These are phyloP conservation scores for Guyanaporus albipodus DNA, from an alignment of 768 basidiomycete species.

Conservation along the genomic window DNA sequence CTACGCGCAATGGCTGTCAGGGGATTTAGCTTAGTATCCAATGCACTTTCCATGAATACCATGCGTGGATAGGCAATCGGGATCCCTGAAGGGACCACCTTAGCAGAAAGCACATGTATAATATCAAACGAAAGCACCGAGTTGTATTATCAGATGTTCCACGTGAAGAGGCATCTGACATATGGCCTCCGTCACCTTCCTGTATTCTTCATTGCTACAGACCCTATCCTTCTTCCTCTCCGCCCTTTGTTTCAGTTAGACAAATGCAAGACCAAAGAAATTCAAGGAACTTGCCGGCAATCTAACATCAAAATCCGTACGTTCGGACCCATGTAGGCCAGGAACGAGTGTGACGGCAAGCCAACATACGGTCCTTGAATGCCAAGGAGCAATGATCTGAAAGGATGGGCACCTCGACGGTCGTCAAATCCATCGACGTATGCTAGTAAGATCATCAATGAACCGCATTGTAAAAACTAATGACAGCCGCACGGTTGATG, in stretches of 20 bases:
- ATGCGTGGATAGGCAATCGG: constrained; percentile 92
- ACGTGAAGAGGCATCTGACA: constrained; percentile 56
- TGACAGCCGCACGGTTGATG: constrained; percentile 55
- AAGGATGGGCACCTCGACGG: constrained; percentile 54
- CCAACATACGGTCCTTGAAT: constrained; percentile 72
- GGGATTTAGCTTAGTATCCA: constrained; percentile 84
- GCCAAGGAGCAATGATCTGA: constrained; percentile 73
- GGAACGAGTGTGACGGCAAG: constrained; percentile 76
- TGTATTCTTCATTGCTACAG: constrained; percentile 71
- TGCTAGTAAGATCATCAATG: constrained; percentile 11
- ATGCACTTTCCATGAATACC: constrained; percentile 77
- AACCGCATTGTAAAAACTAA: background rate
- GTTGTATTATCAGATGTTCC: constrained; percentile 79
- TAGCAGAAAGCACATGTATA: background rate
- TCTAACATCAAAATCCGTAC: constrained; percentile 73
- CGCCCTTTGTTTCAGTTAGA: constrained; percentile 45
- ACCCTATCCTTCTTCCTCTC: constrained; percentile 83
- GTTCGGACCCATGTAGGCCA: constrained; percentile 77
- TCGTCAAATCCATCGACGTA: constrained; percentile 68
- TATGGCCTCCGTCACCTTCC: constrained; percentile 64
- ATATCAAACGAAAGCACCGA: constrained; percentile 45
- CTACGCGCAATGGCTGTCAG: constrained; percentile 68
- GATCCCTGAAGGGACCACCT: constrained; percentile 42
- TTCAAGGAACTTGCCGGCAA: constrained; percentile 57
- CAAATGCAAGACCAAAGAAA: background rate